Percentiles rank a stretch among this genome's conserved stretches.
These are phyloP conservation scores for Verbena officinalis DNA, from an alignment of 257 asterid genomes.

Conservation along the genomic window DNA sequence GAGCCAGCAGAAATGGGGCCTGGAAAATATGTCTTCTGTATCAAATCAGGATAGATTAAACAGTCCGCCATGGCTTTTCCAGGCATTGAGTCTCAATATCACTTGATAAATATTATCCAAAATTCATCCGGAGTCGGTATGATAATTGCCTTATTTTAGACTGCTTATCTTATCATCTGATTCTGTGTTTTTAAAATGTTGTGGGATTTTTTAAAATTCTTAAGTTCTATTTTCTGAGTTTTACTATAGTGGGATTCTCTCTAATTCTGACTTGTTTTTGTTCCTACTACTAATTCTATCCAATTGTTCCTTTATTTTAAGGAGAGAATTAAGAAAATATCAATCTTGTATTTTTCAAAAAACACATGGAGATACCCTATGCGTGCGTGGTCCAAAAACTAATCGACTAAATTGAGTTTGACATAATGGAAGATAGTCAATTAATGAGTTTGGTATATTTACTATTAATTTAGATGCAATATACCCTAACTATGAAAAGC, in stretches of 20 bases:
- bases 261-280: too few relatives aligned
- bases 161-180: constrained; percentile 21
- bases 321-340: too few relatives aligned
- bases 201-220: constrained; percentile 10
- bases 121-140: background rate
- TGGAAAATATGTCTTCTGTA: constrained; percentile 29
- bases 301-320: too few relatives aligned
- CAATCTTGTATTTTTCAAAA: background rate
- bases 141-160: background rate
- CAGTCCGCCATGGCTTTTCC: constrained; percentile 80
- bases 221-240: constrained; percentile 1
- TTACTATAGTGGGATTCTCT: constrained; percentile 7
- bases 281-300: too few relatives aligned
- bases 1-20: constrained; percentile 55
- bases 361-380: background rate
- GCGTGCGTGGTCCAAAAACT: background rate
- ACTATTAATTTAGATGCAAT: too few relatives aligned
- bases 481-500: too few relatives aligned
- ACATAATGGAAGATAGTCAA: constrained; percentile 29
- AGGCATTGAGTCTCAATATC: constrained; percentile 68
- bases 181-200: constrained; percentile 31
- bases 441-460: too few relatives aligned
- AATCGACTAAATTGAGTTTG: constrained; percentile 25
- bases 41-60: constrained; percentile 54
- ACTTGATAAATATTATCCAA: constrained; percentile 33